Conservation (phyloP, 768 basidiomycete genomes). For the Lactarius sanguifluus region DNA sequence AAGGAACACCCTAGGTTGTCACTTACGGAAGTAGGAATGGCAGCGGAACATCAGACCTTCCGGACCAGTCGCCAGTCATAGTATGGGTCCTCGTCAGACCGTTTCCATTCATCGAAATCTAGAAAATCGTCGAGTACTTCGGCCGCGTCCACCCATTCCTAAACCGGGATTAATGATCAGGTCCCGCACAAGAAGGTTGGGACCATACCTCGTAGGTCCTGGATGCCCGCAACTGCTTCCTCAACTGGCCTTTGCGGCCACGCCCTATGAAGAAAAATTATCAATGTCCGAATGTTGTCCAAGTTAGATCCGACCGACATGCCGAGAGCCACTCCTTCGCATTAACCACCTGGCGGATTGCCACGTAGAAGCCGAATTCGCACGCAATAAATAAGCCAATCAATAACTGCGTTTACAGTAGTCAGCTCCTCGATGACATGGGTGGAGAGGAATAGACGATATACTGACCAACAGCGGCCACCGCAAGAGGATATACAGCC, state of each 20-base stretch:
- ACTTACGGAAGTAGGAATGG: not conserved
- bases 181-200: not conserved
- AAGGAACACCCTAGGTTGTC: not conserved
- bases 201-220: constrained; percentile 65
- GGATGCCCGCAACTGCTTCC: constrained; percentile 73
- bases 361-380: constrained; percentile 84
- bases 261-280: constrained; percentile 54
- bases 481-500: constrained; percentile 72
- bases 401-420: constrained; percentile 52
- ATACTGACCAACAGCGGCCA: constrained; percentile 80
- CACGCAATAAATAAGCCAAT: constrained; percentile 80
- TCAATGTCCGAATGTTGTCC: not conserved
- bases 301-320: constrained; percentile 48
- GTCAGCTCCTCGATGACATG: not conserved
- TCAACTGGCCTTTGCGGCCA: constrained; percentile 75
- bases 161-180: constrained; percentile 12
- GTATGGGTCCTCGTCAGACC: constrained; percentile 79
- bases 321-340: constrained; percentile 91
- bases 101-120: constrained; percentile 89
- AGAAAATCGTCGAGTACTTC: constrained; percentile 76
- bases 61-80: constrained; percentile 89
- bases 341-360: constrained; percentile 91
- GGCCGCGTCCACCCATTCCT: constrained; percentile 91
- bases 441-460: not conserved
- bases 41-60: constrained; percentile 49